Evolutionary conservation across 2,329 filamentous ascomycete species (phyloP), one percentile per base, ranked within the genome.

Genomic region (Thyridium curvatum): DNA sequence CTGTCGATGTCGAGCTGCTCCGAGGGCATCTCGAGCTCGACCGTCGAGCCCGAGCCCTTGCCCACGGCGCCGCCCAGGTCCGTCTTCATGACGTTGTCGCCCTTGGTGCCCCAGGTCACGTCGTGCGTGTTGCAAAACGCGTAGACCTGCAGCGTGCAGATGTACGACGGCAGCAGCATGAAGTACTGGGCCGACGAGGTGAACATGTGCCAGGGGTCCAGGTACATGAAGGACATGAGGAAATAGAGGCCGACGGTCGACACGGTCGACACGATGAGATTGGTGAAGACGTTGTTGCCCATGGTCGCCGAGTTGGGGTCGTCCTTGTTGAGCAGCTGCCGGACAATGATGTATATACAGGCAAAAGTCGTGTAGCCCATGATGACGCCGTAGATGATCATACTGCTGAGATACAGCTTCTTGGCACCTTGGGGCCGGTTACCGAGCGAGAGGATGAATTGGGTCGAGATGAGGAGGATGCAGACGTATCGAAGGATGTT

Each of bases 71-170:
- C 81, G 41, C 93, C 93, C 1, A 98, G 79, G 58, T 98, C 94
- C 8, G 86, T 96, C 61, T 87, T 84, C 53, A 93, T 83, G 29
- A 94, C 81, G 61, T 98, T 98, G 72, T 98, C 93, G 41, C 21
- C 21, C 66, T 98, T 98, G 34, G 93, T 98, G 33, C 93, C 93
- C 93, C 93, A 98, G 0, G 90, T 94, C 15, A 98, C 89, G 59
- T 98, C 93, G 75, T 98, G 93, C 0, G 91, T 94, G 68, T 98
- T 98, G 71, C 93, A 97, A 64, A 98, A 98, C 32, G 93, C 93
- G 65, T 98, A 98, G 15, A 97, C 89, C 62, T 98, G 93, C 3
- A 98, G 74, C 0, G 88, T 97, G 69, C 93, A 97, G 63, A 98
- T 94, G 68, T 97, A 98, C 30, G 75, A 83, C 0, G 93, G 93